phyloP scores from a whole-genome alignment of 2,329 filamentous ascomycete genomes.

The Xylaria sp. region DNA sequence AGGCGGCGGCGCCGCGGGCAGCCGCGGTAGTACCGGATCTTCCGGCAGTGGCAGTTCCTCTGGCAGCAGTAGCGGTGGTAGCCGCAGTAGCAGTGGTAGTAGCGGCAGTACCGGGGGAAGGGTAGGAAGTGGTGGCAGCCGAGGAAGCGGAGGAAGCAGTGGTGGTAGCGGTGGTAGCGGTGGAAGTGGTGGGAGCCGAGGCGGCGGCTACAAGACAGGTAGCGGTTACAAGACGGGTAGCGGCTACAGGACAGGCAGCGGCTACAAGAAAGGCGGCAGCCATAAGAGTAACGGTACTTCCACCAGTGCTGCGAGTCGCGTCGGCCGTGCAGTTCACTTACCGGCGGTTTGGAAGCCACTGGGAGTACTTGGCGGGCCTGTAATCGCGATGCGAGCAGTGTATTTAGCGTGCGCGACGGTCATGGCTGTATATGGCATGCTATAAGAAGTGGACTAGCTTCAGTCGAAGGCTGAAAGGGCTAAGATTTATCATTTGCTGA shows the following conservation, averaged over 20 bases:
- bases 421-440: neutral
- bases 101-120: neutral
- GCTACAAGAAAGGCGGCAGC: neutral
- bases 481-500: neutral
- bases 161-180: neutral
- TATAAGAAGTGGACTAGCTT: neutral
- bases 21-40: neutral
- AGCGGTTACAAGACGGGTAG: neutral
- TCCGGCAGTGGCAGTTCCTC: too few relatives aligned
- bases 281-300: too few relatives aligned
- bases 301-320: too few relatives aligned
- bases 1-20: conserved; percentile 12
- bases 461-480: neutral
- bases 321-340: neutral
- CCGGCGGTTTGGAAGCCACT: neutral
- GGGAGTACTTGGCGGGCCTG: neutral
- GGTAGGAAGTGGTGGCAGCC: neutral
- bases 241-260: neutral
- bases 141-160: neutral
- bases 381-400: neutral
- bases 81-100: neutral
- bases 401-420: neutral
- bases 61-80: too few relatives aligned
- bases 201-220: neutral
- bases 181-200: neutral